A percentile compares a stretch with the other conserved stretches of the same genome.
phyloP scores from a whole-genome alignment of 495 filamentous ascomycete genomes.

The Penicillium canariense region DNA sequence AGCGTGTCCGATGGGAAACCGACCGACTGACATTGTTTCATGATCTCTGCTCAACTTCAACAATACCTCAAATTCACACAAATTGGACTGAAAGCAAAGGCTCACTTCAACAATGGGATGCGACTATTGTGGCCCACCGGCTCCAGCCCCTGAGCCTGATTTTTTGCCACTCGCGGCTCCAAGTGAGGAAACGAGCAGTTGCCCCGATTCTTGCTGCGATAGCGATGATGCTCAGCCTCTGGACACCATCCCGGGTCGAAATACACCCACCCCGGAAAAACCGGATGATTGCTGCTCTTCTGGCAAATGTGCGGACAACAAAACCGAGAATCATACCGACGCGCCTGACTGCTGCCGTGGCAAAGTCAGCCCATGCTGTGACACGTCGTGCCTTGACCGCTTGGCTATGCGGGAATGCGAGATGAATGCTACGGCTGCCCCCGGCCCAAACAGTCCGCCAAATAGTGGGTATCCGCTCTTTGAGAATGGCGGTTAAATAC shows the following conservation, averaged over 20 bases:
- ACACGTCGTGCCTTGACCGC: constrained; percentile 47
- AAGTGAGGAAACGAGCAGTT: background rate
- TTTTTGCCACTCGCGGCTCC: background rate
- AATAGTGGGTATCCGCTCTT: constrained; percentile 6
- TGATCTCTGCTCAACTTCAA: constrained; percentile 2
- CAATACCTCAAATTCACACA: constrained; percentile 1
- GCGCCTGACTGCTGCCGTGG: constrained; percentile 35
- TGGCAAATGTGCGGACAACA: background rate
- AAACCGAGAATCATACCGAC: constrained; percentile 1
- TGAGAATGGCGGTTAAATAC: constrained; percentile 1
- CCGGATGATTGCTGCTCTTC: constrained; percentile 3
- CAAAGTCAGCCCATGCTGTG: constrained; percentile 36
- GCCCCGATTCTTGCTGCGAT: constrained; percentile 2
- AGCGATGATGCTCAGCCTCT: background rate
- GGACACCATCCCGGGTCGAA: background rate
- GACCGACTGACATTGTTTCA: no score
- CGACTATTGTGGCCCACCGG: constrained; percentile 1
- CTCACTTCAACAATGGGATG: constrained; percentile 5
- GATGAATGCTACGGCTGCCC: constrained; percentile 4
- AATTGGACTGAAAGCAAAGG: constrained; percentile 3
- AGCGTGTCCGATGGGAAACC: no score
- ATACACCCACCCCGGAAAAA: background rate
- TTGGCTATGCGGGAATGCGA: constrained; percentile 43
- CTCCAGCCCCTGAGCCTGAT: constrained; percentile 3
- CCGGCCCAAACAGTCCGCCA: background rate